Conservation (phyloP, 805 yeast genomes). For the Alloascoidea hylecoeti region DNA sequence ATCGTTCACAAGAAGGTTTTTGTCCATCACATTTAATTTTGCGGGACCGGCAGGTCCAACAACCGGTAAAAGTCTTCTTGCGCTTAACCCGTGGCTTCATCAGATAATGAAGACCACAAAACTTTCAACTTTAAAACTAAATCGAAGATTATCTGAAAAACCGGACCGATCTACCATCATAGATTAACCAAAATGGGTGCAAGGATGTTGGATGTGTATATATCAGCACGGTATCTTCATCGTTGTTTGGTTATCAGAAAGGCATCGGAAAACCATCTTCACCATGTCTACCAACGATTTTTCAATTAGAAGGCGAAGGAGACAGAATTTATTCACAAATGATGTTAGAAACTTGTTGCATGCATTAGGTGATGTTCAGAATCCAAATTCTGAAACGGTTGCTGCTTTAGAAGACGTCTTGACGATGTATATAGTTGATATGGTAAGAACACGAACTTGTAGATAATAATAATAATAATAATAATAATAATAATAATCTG, state of each 20-base stretch:
- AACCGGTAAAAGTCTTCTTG: slow-evolving; percentile 73
- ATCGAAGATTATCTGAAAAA: neutral
- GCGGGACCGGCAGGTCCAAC: slow-evolving; percentile 75
- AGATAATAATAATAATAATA: slow-evolving; percentile 1
- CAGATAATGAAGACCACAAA: no score
- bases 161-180: no score
- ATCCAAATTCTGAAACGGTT: slow-evolving; percentile 53
- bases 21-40: slow-evolving; percentile 70
- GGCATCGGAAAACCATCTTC: no score
- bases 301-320: slow-evolving; percentile 24
- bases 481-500: neutral
- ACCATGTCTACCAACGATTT: no score
- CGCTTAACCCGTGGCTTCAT: no score
- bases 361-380: slow-evolving; percentile 62
- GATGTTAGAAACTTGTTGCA: slow-evolving; percentile 46
- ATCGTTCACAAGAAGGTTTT: slow-evolving; percentile 58
- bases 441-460: slow-evolving; percentile 17
- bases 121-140: no score
- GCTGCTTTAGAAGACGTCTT: slow-evolving; percentile 56
- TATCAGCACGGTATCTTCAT: no score
- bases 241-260: no score
- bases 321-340: slow-evolving; percentile 28
- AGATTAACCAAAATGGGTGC: no score
- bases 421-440: slow-evolving; percentile 45
- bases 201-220: no score